These are phyloP conservation scores for Stropharia rugosoannulata DNA, from an alignment of 768 basidiomycete genomes.

Conservation along the genomic window DNA sequence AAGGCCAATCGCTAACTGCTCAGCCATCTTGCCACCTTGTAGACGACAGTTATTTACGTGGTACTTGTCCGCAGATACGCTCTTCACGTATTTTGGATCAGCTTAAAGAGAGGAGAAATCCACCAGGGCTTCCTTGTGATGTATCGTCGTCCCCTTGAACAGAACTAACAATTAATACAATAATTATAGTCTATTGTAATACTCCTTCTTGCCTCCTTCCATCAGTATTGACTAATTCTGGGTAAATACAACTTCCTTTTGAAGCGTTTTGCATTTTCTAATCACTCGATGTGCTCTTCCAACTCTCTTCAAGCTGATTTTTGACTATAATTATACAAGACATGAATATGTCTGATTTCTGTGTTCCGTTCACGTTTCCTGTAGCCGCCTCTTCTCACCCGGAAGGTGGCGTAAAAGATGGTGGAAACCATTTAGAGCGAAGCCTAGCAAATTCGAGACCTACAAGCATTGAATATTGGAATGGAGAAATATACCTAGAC, in stretches of 20 bases:
- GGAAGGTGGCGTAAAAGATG: constrained; percentile 7
- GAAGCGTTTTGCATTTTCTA: not conserved
- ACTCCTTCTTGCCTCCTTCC: no score
- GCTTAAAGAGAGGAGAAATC: no score
- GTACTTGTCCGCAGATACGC: no score
- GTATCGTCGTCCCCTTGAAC: no score
- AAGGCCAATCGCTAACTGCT: no score
- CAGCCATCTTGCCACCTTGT: no score
- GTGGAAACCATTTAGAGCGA: constrained; percentile 22
- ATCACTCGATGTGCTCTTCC: not conserved
- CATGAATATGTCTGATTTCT: not conserved
- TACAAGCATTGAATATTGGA: constrained; percentile 32
- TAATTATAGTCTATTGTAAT: no score
- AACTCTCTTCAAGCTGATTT: not conserved
- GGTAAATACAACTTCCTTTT: not conserved
- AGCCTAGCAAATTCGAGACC: constrained; percentile 31
- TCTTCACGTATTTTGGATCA: no score
- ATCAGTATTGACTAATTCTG: no score
- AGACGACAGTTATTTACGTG: no score
- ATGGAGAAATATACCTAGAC: constrained; percentile 1
- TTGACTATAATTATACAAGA: not conserved
- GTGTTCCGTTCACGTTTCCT: constrained; percentile 35
- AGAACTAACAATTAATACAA: no score
- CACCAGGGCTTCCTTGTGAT: no score
- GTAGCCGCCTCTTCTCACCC: constrained; percentile 13